Percentiles rank a stretch among this genome's conserved stretches.
These are phyloP conservation scores for Paramecium bursaria DNA, from an alignment of 73 alveolate genomes.

Conservation along the genomic window DNA sequence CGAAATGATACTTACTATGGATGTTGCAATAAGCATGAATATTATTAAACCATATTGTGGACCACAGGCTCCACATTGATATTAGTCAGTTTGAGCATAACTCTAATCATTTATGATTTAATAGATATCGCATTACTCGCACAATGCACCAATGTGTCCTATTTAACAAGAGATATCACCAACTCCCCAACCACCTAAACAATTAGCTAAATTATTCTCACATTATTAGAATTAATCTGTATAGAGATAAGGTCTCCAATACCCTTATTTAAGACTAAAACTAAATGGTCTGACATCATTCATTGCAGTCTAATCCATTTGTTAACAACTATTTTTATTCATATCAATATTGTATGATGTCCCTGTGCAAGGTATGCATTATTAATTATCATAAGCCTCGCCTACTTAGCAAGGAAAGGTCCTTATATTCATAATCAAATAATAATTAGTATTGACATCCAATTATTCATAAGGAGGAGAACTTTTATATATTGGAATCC, in stretches of 20 bases:
- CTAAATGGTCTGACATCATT: slow-evolving; percentile 25
- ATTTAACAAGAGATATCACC: slow-evolving; percentile 44
- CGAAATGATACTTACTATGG: slow-evolving; percentile 21
- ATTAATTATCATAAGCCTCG: slow-evolving; percentile 22
- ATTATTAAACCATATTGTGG: background rate
- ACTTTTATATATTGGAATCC: slow-evolving; percentile 10
- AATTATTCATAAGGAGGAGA: slow-evolving; percentile 33
- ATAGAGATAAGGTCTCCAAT: slow-evolving; percentile 35
- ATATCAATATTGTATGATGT: background rate
- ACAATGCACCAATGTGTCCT: slow-evolving; percentile 47
- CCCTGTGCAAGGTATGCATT: slow-evolving; percentile 41
- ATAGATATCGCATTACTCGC: slow-evolving; percentile 54
- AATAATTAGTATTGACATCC: slow-evolving; percentile 9
- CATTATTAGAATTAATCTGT: slow-evolving; percentile 16
- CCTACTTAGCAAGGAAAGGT: slow-evolving; percentile 57
- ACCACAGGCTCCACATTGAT: slow-evolving; percentile 31
- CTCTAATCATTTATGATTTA: background rate
- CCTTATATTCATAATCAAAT: slow-evolving; percentile 10
- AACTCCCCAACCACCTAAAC: slow-evolving; percentile 57
- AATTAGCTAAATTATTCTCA: background rate
- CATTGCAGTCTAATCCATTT: slow-evolving; percentile 36
- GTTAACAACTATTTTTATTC: background rate
- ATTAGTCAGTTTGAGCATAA: slow-evolving; percentile 35
- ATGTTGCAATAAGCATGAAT: background rate
- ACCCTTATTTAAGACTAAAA: background rate